A percentile compares a stretch with the other conserved stretches of the same genome.
These are phyloP conservation scores for Fusarium sp. DNA, from an alignment of 2,329 filamentous ascomycete genomes.

Conservation along the genomic window DNA sequence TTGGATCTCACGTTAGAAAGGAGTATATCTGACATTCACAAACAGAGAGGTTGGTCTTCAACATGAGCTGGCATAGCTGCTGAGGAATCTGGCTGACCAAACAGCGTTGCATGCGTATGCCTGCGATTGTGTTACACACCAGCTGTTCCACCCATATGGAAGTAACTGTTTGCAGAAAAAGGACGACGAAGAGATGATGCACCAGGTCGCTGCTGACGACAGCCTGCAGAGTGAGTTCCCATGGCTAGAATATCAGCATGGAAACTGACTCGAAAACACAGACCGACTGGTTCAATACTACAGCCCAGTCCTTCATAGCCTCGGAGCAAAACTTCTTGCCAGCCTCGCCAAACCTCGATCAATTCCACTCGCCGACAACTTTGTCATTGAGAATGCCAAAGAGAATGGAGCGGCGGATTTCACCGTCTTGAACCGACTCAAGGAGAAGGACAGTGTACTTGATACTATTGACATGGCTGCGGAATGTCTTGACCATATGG, in stretches of 20 bases:
- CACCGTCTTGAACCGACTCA: slow-evolving; percentile 70
- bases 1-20: background rate
- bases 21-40: slow-evolving; percentile 22
- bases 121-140: slow-evolving; percentile 76
- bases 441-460: slow-evolving; percentile 63
- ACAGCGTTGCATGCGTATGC: slow-evolving; percentile 73
- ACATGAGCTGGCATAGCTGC: background rate
- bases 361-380: slow-evolving; percentile 70
- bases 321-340: slow-evolving; percentile 61
- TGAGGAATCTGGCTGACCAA: slow-evolving; percentile 32
- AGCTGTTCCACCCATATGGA: slow-evolving; percentile 76
- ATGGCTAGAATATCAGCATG: background rate
- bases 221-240: slow-evolving; percentile 72
- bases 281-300: slow-evolving; percentile 72
- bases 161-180: slow-evolving; percentile 68
- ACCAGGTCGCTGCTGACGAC: slow-evolving; percentile 75
- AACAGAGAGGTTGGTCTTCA: slow-evolving; percentile 51
- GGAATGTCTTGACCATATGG: slow-evolving; percentile 79
- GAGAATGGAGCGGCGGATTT: slow-evolving; percentile 64
- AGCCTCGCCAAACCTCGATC: slow-evolving; percentile 67
- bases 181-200: slow-evolving; percentile 75
- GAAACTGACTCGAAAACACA: slow-evolving; percentile 49
- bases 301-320: slow-evolving; percentile 63
- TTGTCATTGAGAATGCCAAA: slow-evolving; percentile 67
- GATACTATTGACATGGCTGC: slow-evolving; percentile 70